These are phyloP conservation scores for Alternaria sp. DNA, from an alignment of 2,329 filamentous ascomycete genomes.

Conservation along the genomic window DNA sequence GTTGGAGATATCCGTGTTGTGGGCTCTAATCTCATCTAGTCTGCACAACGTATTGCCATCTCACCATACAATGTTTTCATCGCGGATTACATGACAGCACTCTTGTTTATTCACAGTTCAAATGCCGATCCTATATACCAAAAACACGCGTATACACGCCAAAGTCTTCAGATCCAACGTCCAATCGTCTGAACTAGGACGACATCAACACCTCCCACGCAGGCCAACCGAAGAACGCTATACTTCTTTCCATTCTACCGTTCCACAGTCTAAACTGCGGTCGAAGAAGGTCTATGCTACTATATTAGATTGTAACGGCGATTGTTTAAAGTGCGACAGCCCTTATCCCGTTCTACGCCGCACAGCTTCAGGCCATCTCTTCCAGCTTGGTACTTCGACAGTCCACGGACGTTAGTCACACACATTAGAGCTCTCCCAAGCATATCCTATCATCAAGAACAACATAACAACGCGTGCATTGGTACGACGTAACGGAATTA, in stretches of 20 bases:
- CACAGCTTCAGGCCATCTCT: slow-evolving; percentile 10
- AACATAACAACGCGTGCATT: not conserved
- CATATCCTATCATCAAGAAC: not conserved
- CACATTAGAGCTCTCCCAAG: too few species aligned
- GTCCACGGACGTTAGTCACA: not conserved
- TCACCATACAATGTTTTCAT: not conserved
- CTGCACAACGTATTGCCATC: not conserved
- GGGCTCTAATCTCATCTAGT: not conserved
- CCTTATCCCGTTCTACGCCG: slow-evolving; percentile 8
- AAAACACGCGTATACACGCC: not conserved
- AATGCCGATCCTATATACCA: not conserved
- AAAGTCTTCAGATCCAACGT: not conserved
- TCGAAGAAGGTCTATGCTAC: not conserved
- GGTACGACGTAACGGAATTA: too few species aligned
- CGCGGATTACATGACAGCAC: not conserved
- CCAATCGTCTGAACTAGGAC: not conserved
- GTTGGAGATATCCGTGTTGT: not conserved
- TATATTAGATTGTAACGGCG: slow-evolving; percentile 5
- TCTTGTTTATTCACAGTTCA: not conserved
- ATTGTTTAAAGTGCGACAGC: not conserved
- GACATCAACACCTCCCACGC: not conserved
- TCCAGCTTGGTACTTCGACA: not conserved
- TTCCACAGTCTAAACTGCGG: not conserved
- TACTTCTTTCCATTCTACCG: not conserved
- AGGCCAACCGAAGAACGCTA: not conserved